Evolutionary conservation across 805 yeast species (phyloP).

Genomic region (Ogataea haglerorum): DNA sequence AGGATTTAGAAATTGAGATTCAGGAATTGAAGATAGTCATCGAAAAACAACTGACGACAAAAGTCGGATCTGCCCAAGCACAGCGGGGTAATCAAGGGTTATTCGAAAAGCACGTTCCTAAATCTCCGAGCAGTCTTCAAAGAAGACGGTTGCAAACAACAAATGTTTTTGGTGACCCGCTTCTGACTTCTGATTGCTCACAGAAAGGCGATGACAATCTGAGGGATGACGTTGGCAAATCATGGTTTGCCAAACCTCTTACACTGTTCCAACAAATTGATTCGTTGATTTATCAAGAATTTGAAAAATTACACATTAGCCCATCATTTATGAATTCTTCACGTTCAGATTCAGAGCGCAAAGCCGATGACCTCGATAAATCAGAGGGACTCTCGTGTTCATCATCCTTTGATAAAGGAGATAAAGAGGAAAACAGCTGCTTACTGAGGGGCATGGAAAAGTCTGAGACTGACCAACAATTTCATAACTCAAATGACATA

Average conservation of each 20-base stretch:
- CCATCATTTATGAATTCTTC: conserved; percentile 26
- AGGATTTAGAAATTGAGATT: conserved; percentile 46
- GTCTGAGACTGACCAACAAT: too few relatives aligned
- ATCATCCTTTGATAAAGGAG: too few relatives aligned
- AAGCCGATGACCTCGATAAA: too few relatives aligned
- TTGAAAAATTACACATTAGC: conserved; percentile 47
- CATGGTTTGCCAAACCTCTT: conserved; percentile 49
- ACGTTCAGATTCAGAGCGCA: not conserved
- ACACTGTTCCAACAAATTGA: conserved; percentile 66
- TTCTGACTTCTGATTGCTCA: conserved; percentile 10
- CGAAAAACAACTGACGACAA: conserved; percentile 44
- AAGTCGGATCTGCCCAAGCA: conserved; percentile 27
- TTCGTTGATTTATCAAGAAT: conserved; percentile 59
- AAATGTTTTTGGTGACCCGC: conserved; percentile 22
- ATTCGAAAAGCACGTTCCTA: conserved; percentile 18
- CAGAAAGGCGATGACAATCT: too few relatives aligned
- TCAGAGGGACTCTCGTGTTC: too few relatives aligned
- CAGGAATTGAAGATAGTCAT: conserved; percentile 46
- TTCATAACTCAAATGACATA: conserved; percentile 25
- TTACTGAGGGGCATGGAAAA: too few relatives aligned
- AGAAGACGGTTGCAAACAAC: conserved; percentile 13
- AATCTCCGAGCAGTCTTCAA: conserved; percentile 20
- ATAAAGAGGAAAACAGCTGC: too few relatives aligned
- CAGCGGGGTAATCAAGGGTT: not conserved
- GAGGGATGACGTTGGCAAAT: conserved; percentile 18